Conservation (phyloP, 768 basidiomycete genomes). For the Crucibulum laeve region DNA sequence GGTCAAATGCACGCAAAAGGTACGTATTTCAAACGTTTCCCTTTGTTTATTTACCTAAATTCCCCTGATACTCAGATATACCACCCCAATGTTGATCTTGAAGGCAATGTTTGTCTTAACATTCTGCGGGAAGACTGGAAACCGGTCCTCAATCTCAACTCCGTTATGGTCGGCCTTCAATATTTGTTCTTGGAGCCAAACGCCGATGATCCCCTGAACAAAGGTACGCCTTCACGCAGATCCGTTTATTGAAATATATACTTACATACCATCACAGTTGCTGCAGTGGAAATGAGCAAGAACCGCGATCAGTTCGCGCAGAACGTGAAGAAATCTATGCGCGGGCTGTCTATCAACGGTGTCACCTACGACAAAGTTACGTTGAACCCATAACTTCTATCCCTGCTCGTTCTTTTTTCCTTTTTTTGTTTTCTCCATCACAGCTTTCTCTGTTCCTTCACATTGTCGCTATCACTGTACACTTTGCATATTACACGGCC, state of each 20-base stretch:
- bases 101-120: constrained; percentile 98
- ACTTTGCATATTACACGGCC: constrained; percentile 20
- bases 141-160: constrained; percentile 94
- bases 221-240: constrained; percentile 54
- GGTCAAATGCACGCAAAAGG: constrained; percentile 95
- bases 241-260: constrained; percentile 3
- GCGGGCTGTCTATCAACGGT: constrained; percentile 74
- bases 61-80: constrained; percentile 66
- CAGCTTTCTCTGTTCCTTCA: constrained; percentile 15
- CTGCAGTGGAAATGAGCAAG: constrained; percentile 89
- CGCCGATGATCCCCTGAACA: constrained; percentile 97
- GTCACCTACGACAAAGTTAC: constrained; percentile 77
- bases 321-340: constrained; percentile 88
- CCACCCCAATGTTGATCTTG: constrained; percentile 96
- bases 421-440: constrained; percentile 13
- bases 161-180: constrained; percentile 97
- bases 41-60: constrained; percentile 6
- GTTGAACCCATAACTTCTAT: constrained; percentile 29
- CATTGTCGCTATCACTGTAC: constrained; percentile 21
- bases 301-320: constrained; percentile 78
- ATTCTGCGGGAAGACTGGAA: constrained; percentile 99
- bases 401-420: constrained; percentile 10
- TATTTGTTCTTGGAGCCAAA: constrained; percentile 99
- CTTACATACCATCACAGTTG: constrained; percentile 54
- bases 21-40: constrained; percentile 30